phyloP scores from a whole-genome alignment of 164 flowering plant species.

The Tetrastigma voinierianum region DNA sequence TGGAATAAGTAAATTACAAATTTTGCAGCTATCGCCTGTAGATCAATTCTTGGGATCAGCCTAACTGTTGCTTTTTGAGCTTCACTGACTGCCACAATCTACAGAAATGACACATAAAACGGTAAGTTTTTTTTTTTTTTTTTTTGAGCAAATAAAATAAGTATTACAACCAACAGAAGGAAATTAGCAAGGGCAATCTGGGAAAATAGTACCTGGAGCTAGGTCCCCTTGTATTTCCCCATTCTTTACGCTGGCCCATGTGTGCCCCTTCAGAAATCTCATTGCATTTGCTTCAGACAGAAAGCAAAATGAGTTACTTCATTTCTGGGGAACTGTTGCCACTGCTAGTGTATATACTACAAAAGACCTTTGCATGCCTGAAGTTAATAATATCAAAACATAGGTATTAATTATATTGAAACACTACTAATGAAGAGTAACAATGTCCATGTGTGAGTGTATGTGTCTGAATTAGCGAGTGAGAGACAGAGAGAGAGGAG shows the following conservation, averaged over 20 bases:
- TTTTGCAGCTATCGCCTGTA: conserved; percentile 67
- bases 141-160: neutral
- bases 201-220: conserved; percentile 57
- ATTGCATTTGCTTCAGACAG: conserved; percentile 36
- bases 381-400: neutral
- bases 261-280: conserved; percentile 53
- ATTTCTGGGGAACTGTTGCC: conserved; percentile 53
- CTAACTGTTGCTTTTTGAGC: conserved; percentile 64
- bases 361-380: conserved; percentile 84
- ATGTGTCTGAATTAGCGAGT: no score
- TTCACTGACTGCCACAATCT: conserved; percentile 77
- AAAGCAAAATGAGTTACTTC: conserved; percentile 64
- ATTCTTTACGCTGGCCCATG: conserved; percentile 84
- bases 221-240: conserved; percentile 94
- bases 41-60: conserved; percentile 86
- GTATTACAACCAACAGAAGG: neutral
- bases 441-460: no score
- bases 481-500: no score
- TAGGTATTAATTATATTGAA: neutral
- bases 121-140: no score
- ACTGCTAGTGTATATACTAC: conserved; percentile 49
- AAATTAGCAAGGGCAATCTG: neutral
- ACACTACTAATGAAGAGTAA: neutral
- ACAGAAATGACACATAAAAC: conserved; percentile 12
- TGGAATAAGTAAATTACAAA: conserved; percentile 41